These are phyloP conservation scores for Musa schizocarpa DNA, from an alignment of 176 grass and related monocot genomes.

Conservation along the genomic window DNA sequence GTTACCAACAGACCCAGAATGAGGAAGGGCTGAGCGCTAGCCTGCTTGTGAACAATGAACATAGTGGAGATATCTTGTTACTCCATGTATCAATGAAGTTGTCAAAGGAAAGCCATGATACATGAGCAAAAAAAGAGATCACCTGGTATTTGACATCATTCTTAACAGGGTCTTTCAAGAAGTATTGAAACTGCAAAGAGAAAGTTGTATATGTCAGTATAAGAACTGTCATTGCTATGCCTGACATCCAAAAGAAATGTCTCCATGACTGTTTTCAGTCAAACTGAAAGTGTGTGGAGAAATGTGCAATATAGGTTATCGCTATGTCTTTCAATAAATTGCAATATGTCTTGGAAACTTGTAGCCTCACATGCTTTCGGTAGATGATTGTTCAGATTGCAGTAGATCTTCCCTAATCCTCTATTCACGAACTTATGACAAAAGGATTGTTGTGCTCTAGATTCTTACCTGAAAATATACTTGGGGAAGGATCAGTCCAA, in stretches of 20 bases:
- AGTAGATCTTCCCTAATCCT: too few relatives aligned
- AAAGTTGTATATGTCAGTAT: neutral
- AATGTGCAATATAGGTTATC: too few relatives aligned
- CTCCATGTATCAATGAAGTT: neutral
- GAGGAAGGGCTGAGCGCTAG: conserved; percentile 65
- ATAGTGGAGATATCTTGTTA: neutral
- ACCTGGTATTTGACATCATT: conserved; percentile 84
- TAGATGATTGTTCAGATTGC: too few relatives aligned
- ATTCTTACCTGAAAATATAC: conserved; percentile 53
- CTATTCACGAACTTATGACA: too few relatives aligned
- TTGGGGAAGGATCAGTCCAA: conserved; percentile 63
- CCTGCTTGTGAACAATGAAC: conserved; percentile 27
- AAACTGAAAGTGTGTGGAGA: too few relatives aligned
- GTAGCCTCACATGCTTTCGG: too few relatives aligned
- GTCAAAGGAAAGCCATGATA: neutral
- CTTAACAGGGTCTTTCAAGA: conserved; percentile 65
- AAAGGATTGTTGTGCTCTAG: neutral
- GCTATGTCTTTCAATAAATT: too few relatives aligned
- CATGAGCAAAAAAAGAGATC: neutral
- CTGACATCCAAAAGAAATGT: neutral
- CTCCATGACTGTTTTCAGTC: neutral
- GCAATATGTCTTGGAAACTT: too few relatives aligned
- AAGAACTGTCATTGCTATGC: neutral
- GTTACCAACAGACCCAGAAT: conserved; percentile 62
- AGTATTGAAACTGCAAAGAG: conserved; percentile 53